Conservation (phyloP, 1,284 basidiomycete genomes). For the Pyrrhoderma lamaoense region DNA sequence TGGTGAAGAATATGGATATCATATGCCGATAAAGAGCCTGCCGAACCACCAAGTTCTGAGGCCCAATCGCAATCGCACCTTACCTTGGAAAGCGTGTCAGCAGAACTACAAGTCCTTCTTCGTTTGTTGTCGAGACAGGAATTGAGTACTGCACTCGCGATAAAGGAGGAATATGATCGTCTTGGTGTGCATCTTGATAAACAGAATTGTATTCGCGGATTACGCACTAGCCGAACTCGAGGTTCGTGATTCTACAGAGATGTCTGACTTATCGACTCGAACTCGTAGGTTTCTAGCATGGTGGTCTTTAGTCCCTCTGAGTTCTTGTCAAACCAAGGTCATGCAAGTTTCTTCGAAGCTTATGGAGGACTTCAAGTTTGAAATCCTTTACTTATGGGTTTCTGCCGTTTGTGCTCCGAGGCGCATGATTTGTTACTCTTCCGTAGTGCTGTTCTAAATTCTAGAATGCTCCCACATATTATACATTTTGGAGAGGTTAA, state of each 20-base stretch:
- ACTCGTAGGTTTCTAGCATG: conserved; percentile 9
- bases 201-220: neutral
- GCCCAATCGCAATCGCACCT: neutral
- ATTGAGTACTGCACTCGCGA: conserved; percentile 6
- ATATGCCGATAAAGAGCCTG: neutral
- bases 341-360: neutral
- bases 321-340: neutral
- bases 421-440: neutral
- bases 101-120: neutral
- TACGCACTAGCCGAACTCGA: conserved; percentile 1
- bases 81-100: too few relatives aligned
- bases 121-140: conserved; percentile 14
- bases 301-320: conserved; percentile 6
- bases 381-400: conserved; percentile 14
- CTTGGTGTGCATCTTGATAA: conserved; percentile 3
- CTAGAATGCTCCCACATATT: conserved; percentile 7
- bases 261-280: neutral
- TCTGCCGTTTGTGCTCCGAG: conserved; percentile 6
- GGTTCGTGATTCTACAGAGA: neutral
- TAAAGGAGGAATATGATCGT: conserved; percentile 9
- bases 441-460: neutral
- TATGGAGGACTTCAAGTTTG: conserved; percentile 6
- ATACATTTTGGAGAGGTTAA: conserved; percentile 11
- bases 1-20: conserved; percentile 9
- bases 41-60: neutral